Percentiles rank a stretch among this genome's conserved stretches.
phyloP scores from a whole-genome alignment of 1,284 basidiomycete genomes.

The Phaffia rhodozyma region DNA sequence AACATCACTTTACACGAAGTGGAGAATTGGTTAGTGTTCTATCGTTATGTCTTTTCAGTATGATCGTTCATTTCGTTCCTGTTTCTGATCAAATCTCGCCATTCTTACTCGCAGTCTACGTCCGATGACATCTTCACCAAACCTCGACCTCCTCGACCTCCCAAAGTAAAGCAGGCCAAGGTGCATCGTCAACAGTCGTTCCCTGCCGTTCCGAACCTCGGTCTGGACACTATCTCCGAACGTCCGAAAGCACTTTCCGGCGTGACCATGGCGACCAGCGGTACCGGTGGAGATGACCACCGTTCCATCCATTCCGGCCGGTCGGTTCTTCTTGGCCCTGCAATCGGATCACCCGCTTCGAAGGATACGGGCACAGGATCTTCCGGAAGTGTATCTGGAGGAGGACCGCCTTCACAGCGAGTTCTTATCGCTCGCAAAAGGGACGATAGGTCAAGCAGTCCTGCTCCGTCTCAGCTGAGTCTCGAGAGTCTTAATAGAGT shows the following conservation, averaged over 20 bases:
- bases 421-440: background rate
- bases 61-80: background rate
- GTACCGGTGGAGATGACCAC: slow-evolving; percentile 9
- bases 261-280: slow-evolving; percentile 1
- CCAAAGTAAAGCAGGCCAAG: slow-evolving; percentile 18
- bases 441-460: slow-evolving; percentile 10
- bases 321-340: background rate
- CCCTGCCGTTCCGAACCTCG: slow-evolving; percentile 6
- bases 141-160: slow-evolving; percentile 10
- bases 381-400: too few relatives aligned
- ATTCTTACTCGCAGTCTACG: background rate
- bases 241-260: slow-evolving; percentile 1
- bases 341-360: background rate
- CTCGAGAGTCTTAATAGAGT: background rate
- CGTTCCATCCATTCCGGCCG: background rate
- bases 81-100: too few relatives aligned
- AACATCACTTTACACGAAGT: slow-evolving; percentile 9
- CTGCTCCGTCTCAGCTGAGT: background rate
- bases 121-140: slow-evolving; percentile 17
- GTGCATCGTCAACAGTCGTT: slow-evolving; percentile 5
- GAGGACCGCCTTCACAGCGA: background rate
- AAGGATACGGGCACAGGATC: background rate
- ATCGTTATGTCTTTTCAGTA: background rate
- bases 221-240: slow-evolving; percentile 16
- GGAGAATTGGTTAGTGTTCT: slow-evolving; percentile 13